Evolutionary conservation across 345 rosid species (phyloP), one percentile per base, ranked within the genome.

Genomic region (Salix arbutifolia): DNA sequence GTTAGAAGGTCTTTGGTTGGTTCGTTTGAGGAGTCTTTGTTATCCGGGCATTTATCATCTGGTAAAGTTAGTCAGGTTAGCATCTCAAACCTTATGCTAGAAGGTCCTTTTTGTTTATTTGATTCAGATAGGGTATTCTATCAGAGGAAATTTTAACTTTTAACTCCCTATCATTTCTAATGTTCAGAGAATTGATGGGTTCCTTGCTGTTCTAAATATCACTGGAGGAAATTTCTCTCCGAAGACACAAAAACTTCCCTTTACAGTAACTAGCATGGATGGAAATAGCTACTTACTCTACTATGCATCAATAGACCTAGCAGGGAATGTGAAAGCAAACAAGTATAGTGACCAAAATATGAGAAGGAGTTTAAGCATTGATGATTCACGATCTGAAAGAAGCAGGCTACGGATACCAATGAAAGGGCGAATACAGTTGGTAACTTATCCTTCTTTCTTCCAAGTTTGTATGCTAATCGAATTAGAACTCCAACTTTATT

Each of bases 351-450:
- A 87, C 75, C 89, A 85, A 77, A 93, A 86, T 68, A 61, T 90
- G 82, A 91, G 83, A 71, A 85, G 79, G 76, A 89, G 82, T 76
- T 80, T 78, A 52, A 77, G 81, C 35, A 85, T 76, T 83, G 85
- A 88, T 76, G 97, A 88, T 80, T 77, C 82, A 73, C 94, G 85
- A 80, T 74, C 84, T 68, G 84, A 89, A 68, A 90, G 84, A 85
- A 90, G 90, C 80, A 87, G 91, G 42, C 56, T 90, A 23, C 89
- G 95, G 35, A 85, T 95, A 68, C 97, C 97, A 35, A 86, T 92
- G 92, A 93, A 95, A 90, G 99, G 99, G 70, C 90, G 91, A 66
- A 86, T 95, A 77, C 97, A 95, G 85, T 84, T 92, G 96, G 99
- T 95, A 89, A 67, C 44, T 50, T 67, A 69, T 66, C 58, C 64